Percentiles rank a stretch among this genome's conserved stretches.
These are phyloP conservation scores for Hamamelis virginiana DNA, from an alignment of 164 flowering plant genomes.

Conservation along the genomic window DNA sequence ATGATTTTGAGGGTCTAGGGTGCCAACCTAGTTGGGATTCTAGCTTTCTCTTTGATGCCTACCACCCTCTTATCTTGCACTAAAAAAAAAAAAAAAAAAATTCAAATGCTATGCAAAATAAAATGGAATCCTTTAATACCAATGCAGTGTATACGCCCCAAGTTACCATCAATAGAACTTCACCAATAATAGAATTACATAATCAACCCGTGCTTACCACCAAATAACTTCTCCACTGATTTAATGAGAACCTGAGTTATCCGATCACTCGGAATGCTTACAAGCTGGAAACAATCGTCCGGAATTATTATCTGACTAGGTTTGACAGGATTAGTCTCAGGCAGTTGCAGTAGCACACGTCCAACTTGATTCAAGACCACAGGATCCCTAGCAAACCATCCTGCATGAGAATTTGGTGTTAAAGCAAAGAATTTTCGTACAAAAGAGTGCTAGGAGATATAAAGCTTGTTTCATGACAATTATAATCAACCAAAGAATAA, in stretches of 20 bases:
- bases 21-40: too few relatives aligned
- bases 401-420: slow-evolving; percentile 33
- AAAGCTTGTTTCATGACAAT: too few relatives aligned
- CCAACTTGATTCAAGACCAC: slow-evolving; percentile 65
- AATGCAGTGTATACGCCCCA: not conserved
- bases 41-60: too few relatives aligned
- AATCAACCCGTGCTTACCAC: slow-evolving; percentile 45
- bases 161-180: too few relatives aligned
- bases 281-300: slow-evolving; percentile 80
- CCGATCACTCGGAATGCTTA: slow-evolving; percentile 50
- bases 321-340: slow-evolving; percentile 20
- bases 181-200: too few relatives aligned
- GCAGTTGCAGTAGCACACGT: slow-evolving; percentile 48
- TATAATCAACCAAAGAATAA: too few relatives aligned
- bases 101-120: too few relatives aligned
- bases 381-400: slow-evolving; percentile 96
- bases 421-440: not conserved
- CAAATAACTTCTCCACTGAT: slow-evolving; percentile 64
- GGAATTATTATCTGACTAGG: slow-evolving; percentile 62
- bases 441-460: not conserved
- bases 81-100: too few relatives aligned
- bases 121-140: not conserved
- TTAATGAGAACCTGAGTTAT: slow-evolving; percentile 38
- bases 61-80: too few relatives aligned
- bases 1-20: too few relatives aligned